These are phyloP conservation scores for Aspergillus fischeri DNA, from an alignment of 2,329 filamentous ascomycete species.

Conservation along the genomic window DNA sequence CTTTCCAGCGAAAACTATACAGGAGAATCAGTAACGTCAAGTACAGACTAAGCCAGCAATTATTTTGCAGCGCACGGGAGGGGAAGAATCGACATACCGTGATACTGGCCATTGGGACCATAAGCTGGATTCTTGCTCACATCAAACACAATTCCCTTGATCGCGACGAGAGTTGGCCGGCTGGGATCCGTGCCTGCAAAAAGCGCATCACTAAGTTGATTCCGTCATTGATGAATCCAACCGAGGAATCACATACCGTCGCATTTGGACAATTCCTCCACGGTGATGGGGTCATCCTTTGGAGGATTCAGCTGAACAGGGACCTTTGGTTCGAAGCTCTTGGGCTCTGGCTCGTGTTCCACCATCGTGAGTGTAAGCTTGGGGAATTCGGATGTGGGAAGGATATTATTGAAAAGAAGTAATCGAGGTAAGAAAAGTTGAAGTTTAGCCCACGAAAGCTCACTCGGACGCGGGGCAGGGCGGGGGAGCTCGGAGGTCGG, in stretches of 20 bases:
- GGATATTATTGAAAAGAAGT: slow-evolving; percentile 1
- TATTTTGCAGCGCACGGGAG: not conserved
- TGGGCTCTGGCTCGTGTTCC: slow-evolving; percentile 25
- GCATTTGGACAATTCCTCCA: slow-evolving; percentile 73
- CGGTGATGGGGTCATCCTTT: slow-evolving; percentile 80
- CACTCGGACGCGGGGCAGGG: slow-evolving; percentile 21
- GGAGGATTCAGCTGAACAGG: slow-evolving; percentile 66
- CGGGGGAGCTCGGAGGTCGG: slow-evolving; percentile 16
- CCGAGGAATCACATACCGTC: slow-evolving; percentile 60
- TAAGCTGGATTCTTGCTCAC: slow-evolving; percentile 88
- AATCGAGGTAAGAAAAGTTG: not conserved
- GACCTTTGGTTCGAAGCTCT: slow-evolving; percentile 40
- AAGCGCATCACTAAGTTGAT: not conserved
- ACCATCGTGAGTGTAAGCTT: slow-evolving; percentile 20
- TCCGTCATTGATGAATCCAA: slow-evolving; percentile 1
- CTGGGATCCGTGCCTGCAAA: slow-evolving; percentile 35
- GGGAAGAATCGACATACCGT: slow-evolving; percentile 56
- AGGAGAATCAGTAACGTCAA: not conserved
- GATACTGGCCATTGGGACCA: slow-evolving; percentile 74
- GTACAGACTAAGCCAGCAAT: not conserved
- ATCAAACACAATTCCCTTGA: slow-evolving; percentile 90
- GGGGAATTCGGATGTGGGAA: not conserved
- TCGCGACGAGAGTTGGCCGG: slow-evolving; percentile 57
- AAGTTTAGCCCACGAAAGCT: not conserved
- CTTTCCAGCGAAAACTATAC: slow-evolving; percentile 85